Percentiles rank a stretch among this genome's conserved stretches.
These are phyloP conservation scores for Actinomucor elegans DNA, from an alignment of 371 early-diverging fungal genomes.

Conservation along the genomic window DNA sequence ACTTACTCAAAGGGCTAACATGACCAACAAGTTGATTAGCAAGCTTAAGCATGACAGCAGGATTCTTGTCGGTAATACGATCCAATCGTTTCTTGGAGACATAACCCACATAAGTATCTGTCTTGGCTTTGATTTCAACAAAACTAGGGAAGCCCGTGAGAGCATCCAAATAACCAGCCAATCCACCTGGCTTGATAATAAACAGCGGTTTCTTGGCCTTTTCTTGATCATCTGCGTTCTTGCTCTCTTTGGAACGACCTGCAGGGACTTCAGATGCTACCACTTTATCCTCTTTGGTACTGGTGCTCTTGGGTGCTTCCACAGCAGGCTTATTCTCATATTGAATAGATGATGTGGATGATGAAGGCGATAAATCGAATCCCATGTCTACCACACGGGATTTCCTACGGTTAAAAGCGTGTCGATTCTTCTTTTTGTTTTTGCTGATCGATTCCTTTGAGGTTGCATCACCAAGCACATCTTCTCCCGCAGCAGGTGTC, in stretches of 20 bases:
- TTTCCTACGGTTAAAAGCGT: background rate
- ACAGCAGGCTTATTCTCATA: background rate
- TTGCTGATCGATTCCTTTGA: background rate
- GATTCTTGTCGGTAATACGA: conserved; percentile 81
- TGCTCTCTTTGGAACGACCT: conserved; percentile 22
- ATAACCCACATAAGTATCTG: conserved; percentile 83
- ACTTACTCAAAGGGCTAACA: conserved; percentile 79
- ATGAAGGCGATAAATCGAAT: conserved; percentile 9
- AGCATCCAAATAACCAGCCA: conserved; percentile 91
- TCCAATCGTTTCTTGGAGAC: conserved; percentile 81
- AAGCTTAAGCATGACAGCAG: conserved; percentile 79
- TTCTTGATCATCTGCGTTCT: conserved; percentile 16
- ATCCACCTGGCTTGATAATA: conserved; percentile 78
- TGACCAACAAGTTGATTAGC: conserved; percentile 84
- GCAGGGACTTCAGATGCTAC: conserved; percentile 43
- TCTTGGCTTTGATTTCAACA: conserved; percentile 81
- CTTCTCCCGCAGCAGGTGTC: conserved; percentile 41
- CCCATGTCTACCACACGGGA: conserved; percentile 10
- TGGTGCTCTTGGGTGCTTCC: background rate
- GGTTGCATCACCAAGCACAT: conserved; percentile 19
- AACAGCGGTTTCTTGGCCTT: conserved; percentile 57
- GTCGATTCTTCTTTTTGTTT: background rate
- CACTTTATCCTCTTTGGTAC: conserved; percentile 18
- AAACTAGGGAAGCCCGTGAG: conserved; percentile 89
- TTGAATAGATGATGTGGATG: background rate